Percentiles rank a stretch among this genome's conserved stretches.
phyloP scores from a whole-genome alignment of 805 yeast genomes.

The Sugiyamaella americana region DNA sequence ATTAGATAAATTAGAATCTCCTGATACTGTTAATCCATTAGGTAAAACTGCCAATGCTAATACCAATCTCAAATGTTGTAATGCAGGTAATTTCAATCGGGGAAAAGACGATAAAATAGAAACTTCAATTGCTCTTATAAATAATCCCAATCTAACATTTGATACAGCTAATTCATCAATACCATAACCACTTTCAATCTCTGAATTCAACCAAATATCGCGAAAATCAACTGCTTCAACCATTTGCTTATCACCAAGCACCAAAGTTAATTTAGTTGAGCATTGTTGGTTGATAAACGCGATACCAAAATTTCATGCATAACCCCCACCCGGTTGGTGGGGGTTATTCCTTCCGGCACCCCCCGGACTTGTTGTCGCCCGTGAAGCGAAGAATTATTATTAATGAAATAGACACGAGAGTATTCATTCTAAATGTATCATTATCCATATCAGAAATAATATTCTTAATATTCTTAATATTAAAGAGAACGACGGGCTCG shows the following conservation, averaged over 20 bases:
- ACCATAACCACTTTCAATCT: constrained; percentile 5
- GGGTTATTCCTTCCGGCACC: too few species aligned
- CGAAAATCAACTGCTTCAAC: background rate
- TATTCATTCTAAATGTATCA: too few species aligned
- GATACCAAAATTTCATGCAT: too few species aligned
- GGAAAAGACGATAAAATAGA: constrained; percentile 3
- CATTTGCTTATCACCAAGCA: background rate
- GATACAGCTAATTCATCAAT: constrained; percentile 8
- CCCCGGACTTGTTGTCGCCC: too few species aligned
- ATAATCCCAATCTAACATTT: background rate
- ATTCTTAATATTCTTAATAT: too few species aligned
- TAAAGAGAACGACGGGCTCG: too few species aligned
- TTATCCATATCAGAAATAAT: too few species aligned
- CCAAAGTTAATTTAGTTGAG: too few species aligned
- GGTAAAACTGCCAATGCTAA: background rate
- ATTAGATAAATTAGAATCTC: background rate
- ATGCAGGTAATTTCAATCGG: constrained; percentile 4
- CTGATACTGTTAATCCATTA: background rate
- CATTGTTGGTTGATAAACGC: too few species aligned
- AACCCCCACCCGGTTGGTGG: too few species aligned
- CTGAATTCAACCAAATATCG: constrained; percentile 7
- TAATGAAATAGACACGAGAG: too few species aligned
- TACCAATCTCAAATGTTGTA: constrained; percentile 1
- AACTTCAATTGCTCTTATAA: constrained; percentile 4
- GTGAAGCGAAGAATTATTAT: too few species aligned